Evolutionary conservation across 1,284 basidiomycete species (phyloP).

Genomic region (Cutaneotrichosporon cyanovorans): DNA sequence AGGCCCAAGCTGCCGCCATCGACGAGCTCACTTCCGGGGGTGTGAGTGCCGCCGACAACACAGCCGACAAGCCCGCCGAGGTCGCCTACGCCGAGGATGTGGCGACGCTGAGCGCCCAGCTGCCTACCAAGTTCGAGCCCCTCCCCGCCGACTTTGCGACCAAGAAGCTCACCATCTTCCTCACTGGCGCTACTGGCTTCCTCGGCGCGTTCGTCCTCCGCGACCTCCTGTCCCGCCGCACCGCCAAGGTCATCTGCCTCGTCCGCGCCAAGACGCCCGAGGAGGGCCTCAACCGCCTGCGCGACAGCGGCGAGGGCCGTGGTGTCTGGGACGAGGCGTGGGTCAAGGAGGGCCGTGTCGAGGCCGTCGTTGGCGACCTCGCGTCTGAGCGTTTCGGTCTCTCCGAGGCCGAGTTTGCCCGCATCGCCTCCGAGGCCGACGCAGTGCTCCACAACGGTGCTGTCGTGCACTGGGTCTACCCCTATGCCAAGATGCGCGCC

Average conservation of each 20-base stretch:
- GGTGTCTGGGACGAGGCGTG: conserved; percentile 92
- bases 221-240: conserved; percentile 65
- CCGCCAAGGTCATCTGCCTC: conserved; percentile 84
- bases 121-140: conserved; percentile 57
- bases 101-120: conserved; percentile 55
- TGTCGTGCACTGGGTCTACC: conserved; percentile 98
- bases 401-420: conserved; percentile 58
- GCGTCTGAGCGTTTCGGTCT: conserved; percentile 71
- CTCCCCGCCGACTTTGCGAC: conserved; percentile 53
- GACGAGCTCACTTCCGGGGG: conserved; percentile 72
- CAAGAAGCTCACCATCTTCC: conserved; percentile 68
- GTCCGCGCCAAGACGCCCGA: conserved; percentile 65
- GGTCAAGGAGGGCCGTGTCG: conserved; percentile 61
- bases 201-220: conserved; percentile 86
- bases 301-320: conserved; percentile 69
- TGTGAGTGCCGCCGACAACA: conserved; percentile 59
- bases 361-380: conserved; percentile 85
- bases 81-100: conserved; percentile 71
- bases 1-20: conserved; percentile 69
- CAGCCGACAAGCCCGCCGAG: conserved; percentile 24
- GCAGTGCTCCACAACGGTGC: conserved; percentile 93
- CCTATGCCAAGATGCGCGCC: conserved; percentile 84
- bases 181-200: conserved; percentile 97
- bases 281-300: conserved; percentile 64
- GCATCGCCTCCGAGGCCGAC: conserved; percentile 68